Evolutionary conservation across 2,329 filamentous ascomycete genomes (phyloP), one percentile per base, ranked within the genome.

Genomic region (Botrytis tulipae): DNA sequence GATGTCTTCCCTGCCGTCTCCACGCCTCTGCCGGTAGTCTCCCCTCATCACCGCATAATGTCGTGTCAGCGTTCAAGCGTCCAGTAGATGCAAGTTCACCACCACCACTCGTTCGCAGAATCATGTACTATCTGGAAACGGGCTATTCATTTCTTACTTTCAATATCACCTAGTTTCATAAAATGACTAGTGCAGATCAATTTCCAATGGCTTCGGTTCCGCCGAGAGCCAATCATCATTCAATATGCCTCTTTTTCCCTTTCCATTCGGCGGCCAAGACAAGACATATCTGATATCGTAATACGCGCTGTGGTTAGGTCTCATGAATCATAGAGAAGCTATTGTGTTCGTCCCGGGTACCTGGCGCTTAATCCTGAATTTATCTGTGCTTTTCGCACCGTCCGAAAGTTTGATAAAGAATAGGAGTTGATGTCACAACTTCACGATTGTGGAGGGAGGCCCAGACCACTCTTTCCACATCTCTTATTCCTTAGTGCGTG

Each of bases 61-160:
- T 72, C 70, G 61, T 72, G 70, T 72, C 70, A 32, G 42, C 42
- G 57, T 67, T 67, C 61, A 59, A 72, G 61, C 40, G 46, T 72
- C 35, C 48, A 60, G n/a, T n/a, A 35, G 20, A 46, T 62, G 62
- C 46, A 51, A 67, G 51, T 35, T 40, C 5, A 44, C 37, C 70
- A 67, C 61, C n/a, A 44, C 70, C 70, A 72, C 70, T 72, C 70
- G 63, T 72, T 67, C 69, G 57, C 54, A 67, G 61, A 62, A 61
- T 61, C 20, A 71, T 65, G 70, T 54, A 40, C 60, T 25, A 22
- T 72, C 42, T 44, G 60, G 42, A 72, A 67, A 59, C 61, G 63
- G 5, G 59, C 61, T 42, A 57, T 72, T 51, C 44, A 72, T 57
- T 42, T 32, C 48, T 57, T 35, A 29, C 60, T 51, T 66, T 44